A percentile compares a stretch with the other conserved stretches of the same genome.
Conservation (phyloP, 2,329 filamentous ascomycete species). For the Colletotrichum viniferum region DNA sequence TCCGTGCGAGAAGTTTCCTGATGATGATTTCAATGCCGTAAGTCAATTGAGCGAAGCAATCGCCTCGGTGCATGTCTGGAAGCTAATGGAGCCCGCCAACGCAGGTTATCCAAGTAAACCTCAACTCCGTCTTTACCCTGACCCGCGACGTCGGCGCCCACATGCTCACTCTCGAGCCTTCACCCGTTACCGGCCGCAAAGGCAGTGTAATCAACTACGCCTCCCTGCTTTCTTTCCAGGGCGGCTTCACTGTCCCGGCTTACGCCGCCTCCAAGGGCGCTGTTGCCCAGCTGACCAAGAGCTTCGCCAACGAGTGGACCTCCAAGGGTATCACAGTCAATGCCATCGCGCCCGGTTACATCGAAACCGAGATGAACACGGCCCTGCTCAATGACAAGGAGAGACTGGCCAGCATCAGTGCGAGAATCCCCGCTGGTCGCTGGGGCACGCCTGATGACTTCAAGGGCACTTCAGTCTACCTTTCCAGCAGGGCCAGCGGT, state of each 20-base stretch:
- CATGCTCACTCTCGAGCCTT: conserved; percentile 67
- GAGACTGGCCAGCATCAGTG: conserved; percentile 74
- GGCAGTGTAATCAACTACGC: conserved; percentile 86
- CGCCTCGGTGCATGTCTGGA: neutral
- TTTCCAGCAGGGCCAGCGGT: conserved; percentile 76
- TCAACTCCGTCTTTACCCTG: conserved; percentile 80
- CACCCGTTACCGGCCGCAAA: conserved; percentile 54
- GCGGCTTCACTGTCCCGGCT: conserved; percentile 85
- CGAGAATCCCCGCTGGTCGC: conserved; percentile 80
- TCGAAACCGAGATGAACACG: conserved; percentile 93
- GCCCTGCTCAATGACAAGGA: conserved; percentile 76
- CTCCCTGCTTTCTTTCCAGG: conserved; percentile 82
- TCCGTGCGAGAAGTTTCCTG: conserved; percentile 75
- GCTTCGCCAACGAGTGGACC: conserved; percentile 86
- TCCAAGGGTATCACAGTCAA: conserved; percentile 82
- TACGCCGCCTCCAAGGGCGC: conserved; percentile 89
- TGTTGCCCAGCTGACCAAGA: conserved; percentile 84
- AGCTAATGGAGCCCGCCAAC: neutral
- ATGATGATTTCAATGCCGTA: conserved; percentile 75
- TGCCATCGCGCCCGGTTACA: conserved; percentile 87
- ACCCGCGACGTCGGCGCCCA: conserved; percentile 79
- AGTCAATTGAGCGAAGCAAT: neutral
- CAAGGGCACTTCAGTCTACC: conserved; percentile 79
- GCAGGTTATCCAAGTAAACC: conserved; percentile 83
- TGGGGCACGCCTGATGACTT: conserved; percentile 90